Percentiles rank a stretch among this genome's conserved stretches.
phyloP scores from a whole-genome alignment of 2,329 filamentous ascomycete genomes.

The Purpureocillium takamizusanense region DNA sequence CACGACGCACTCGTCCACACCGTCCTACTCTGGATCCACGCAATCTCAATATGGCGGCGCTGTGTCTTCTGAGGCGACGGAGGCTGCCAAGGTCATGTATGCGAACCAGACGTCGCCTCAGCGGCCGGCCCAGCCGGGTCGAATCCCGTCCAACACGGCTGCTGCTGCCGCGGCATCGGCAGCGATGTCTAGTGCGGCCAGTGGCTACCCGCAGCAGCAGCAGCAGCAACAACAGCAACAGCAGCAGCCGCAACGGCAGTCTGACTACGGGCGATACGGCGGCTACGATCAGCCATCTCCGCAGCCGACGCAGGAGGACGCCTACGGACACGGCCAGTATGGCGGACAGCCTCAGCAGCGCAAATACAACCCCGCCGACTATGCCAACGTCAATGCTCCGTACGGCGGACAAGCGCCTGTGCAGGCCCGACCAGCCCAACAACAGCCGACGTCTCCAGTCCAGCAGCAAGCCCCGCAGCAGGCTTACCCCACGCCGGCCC shows the following conservation, averaged over 20 bases:
- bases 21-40: conserved; percentile 23
- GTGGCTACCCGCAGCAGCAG: conserved; percentile 23
- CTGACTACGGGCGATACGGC: conserved; percentile 24
- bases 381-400: conserved; percentile 49
- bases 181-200: conserved; percentile 44
- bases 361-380: conserved; percentile 71
- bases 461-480: conserved; percentile 26
- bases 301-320: conserved; percentile 24
- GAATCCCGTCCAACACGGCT: conserved; percentile 43
- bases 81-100: conserved; percentile 58
- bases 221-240: too few species aligned
- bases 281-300: conserved; percentile 21
- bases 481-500: conserved; percentile 20
- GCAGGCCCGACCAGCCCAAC: conserved; percentile 24
- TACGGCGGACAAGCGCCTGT: conserved; percentile 26
- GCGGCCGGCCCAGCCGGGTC: conserved; percentile 41
- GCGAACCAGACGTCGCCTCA: conserved; percentile 42
- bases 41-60: conserved; percentile 1
- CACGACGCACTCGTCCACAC: conserved; percentile 21
- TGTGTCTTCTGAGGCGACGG: conserved; percentile 38
- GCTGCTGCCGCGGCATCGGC: conserved; percentile 48
- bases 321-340: conserved; percentile 25
- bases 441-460: conserved; percentile 17
- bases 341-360: conserved; percentile 38
- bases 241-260: too few species aligned